Conservation (phyloP, 495 filamentous ascomycete genomes). For the Hypoxylon fuscum region DNA sequence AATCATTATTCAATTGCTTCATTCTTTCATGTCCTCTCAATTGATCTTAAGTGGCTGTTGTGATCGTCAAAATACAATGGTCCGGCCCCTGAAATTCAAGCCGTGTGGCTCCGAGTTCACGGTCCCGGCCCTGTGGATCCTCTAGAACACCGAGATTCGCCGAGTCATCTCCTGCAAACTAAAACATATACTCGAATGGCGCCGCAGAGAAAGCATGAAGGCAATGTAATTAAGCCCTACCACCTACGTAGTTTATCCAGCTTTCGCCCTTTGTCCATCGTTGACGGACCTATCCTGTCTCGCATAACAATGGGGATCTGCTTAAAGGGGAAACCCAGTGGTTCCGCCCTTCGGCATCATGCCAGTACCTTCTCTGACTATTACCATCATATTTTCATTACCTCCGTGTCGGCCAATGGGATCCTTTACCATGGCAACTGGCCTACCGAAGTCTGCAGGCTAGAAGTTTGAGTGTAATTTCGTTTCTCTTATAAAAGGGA, state of each 20-base stretch:
- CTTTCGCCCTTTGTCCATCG: slow-evolving; percentile 19
- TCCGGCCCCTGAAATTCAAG: slow-evolving; percentile 28
- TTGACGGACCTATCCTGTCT: slow-evolving; percentile 15
- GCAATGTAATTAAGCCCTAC: slow-evolving; percentile 25
- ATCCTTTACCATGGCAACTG: background rate
- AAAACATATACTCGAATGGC: slow-evolving; percentile 25
- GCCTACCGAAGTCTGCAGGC: slow-evolving; percentile 7
- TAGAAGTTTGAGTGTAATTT: slow-evolving; percentile 10
- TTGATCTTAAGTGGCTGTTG: slow-evolving; percentile 1
- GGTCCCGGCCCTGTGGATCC: slow-evolving; percentile 39
- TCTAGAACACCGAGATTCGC: slow-evolving; percentile 34
- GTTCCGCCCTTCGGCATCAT: slow-evolving; percentile 33
- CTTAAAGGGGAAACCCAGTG: slow-evolving; percentile 30
- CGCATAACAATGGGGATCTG: slow-evolving; percentile 31
- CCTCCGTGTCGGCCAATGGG: slow-evolving; percentile 22
- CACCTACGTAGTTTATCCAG: slow-evolving; percentile 15
- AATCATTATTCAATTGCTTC: slow-evolving; percentile 3
- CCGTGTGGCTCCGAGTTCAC: slow-evolving; percentile 35
- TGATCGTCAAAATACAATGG: background rate
- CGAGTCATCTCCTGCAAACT: slow-evolving; percentile 28
- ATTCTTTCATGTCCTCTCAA: background rate
- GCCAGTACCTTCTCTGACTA: slow-evolving; percentile 30
- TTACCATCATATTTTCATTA: slow-evolving; percentile 21
- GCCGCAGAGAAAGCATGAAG: slow-evolving; percentile 9
- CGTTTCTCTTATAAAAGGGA: slow-evolving; percentile 31